Conservation (phyloP, 192 early-diverging fungal species). For the Phlyctochytrium arcticum region DNA sequence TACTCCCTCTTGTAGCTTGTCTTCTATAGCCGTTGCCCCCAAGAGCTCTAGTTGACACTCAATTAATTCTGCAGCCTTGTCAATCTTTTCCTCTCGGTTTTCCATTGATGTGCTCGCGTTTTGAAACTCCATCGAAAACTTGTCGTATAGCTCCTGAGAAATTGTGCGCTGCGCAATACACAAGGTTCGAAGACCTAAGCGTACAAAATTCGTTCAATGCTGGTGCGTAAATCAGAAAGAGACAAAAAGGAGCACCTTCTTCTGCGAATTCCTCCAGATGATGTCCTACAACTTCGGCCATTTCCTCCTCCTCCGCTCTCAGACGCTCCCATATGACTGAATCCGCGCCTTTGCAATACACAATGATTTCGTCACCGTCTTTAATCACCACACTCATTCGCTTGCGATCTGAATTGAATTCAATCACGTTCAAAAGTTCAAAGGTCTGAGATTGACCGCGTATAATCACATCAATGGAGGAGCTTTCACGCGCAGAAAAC, state of each 20-base stretch:
- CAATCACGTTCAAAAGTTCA: constrained; percentile 43
- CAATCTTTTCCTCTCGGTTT: constrained; percentile 78
- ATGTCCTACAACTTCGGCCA: constrained; percentile 63
- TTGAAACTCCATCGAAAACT: constrained; percentile 69
- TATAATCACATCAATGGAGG: constrained; percentile 65
- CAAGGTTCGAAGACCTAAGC: constrained; percentile 67
- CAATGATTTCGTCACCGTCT: constrained; percentile 65
- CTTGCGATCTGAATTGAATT: constrained; percentile 95
- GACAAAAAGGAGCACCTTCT: constrained; percentile 27
- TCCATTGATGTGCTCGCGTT: constrained; percentile 68
- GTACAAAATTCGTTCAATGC: background rate
- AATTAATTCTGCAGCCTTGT: constrained; percentile 71
- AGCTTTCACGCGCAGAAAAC: constrained; percentile 71
- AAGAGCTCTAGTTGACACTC: constrained; percentile 76
- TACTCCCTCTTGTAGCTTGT: constrained; percentile 95
- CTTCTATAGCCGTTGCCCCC: constrained; percentile 98
- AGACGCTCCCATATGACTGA: constrained; percentile 86
- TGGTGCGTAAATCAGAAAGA: constrained; percentile 29
- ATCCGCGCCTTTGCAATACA: constrained; percentile 94
- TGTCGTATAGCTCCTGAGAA: constrained; percentile 61
- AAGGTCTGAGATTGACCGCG: constrained; percentile 38
- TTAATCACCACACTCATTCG: constrained; percentile 91
- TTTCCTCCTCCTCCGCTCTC: constrained; percentile 59
- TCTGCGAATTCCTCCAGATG: constrained; percentile 86
- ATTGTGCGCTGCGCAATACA: constrained; percentile 77